phyloP scores from a whole-genome alignment of 2,329 filamentous ascomycete genomes.

The Teratosphaeria nubilosa region DNA sequence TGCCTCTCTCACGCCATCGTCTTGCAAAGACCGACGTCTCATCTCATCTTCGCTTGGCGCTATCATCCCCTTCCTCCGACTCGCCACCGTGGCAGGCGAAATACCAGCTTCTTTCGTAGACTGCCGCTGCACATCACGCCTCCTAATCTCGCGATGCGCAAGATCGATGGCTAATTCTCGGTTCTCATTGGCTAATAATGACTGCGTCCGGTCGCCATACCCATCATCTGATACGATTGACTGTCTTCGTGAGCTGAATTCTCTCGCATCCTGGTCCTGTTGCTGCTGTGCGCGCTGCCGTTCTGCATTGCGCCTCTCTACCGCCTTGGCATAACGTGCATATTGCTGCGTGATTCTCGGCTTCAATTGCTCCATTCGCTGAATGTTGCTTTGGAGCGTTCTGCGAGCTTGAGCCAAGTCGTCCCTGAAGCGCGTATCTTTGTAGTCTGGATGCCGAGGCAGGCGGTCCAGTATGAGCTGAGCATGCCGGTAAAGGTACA shows the following conservation, averaged over 20 bases:
- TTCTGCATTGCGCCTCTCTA: constrained; percentile 29
- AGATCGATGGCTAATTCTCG: constrained; percentile 67
- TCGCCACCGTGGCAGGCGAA: constrained; percentile 31
- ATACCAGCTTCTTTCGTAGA: constrained; percentile 45
- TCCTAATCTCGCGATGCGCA: constrained; percentile 60
- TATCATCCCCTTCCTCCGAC: constrained; percentile 18
- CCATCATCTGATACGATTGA: constrained; percentile 9
- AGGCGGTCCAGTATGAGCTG: constrained; percentile 71
- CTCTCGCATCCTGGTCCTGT: constrained; percentile 5
- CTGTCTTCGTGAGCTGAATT: background rate
- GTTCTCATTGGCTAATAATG: constrained; percentile 58
- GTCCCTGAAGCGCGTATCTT: constrained; percentile 48
- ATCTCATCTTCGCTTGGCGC: background rate
- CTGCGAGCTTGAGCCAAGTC: constrained; percentile 48
- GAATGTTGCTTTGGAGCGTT: constrained; percentile 54
- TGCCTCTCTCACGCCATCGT: constrained; percentile 14
- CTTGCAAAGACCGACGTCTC: background rate
- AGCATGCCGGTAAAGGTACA: constrained; percentile 83
- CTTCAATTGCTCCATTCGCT: constrained; percentile 66
- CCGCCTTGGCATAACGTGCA: constrained; percentile 53
- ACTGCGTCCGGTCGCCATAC: constrained; percentile 5
- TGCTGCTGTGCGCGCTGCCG: constrained; percentile 12
- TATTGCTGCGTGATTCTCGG: constrained; percentile 65
- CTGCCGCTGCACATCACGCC: constrained; percentile 51
- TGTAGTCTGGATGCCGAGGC: constrained; percentile 64